phyloP scores from a whole-genome alignment of 495 filamentous ascomycete species.

The Aspergillus campestris region DNA sequence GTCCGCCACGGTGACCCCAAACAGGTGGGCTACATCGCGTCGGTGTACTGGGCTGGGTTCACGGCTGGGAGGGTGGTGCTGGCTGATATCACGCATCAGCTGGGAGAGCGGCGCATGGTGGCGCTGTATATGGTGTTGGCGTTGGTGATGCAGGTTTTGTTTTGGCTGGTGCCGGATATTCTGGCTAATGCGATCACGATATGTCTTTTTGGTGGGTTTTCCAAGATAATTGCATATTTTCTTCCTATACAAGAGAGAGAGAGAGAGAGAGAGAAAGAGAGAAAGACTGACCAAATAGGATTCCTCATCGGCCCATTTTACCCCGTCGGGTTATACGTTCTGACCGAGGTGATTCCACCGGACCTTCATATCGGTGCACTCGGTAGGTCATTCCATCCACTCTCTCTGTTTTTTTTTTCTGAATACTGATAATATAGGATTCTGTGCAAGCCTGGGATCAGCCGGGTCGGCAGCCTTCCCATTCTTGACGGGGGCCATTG shows the following conservation, averaged over 20 bases:
- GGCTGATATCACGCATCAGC: slow-evolving; percentile 44
- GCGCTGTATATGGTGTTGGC: slow-evolving; percentile 35
- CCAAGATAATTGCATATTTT: not conserved
- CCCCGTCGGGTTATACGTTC: slow-evolving; percentile 25
- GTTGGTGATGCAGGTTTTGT: slow-evolving; percentile 41
- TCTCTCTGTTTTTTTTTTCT: not conserved
- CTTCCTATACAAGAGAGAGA: too few relatives aligned
- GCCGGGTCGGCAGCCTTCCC: slow-evolving; percentile 44
- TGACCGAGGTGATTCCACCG: slow-evolving; percentile 27
- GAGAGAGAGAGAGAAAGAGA: not conserved
- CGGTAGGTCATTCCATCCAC: slow-evolving; percentile 4
- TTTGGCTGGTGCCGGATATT: slow-evolving; percentile 45
- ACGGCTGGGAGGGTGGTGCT: slow-evolving; percentile 47
- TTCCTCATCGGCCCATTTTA: slow-evolving; percentile 32
- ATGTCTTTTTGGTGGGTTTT: slow-evolving; percentile 47
- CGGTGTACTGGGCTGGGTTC: slow-evolving; percentile 67
- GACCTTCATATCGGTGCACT: slow-evolving; percentile 29
- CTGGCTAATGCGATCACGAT: slow-evolving; percentile 56
- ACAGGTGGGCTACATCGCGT: slow-evolving; percentile 63
- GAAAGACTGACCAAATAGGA: slow-evolving; percentile 6
- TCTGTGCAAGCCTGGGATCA: slow-evolving; percentile 42
- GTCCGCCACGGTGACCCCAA: slow-evolving; percentile 49
- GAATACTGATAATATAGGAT: slow-evolving; percentile 15
- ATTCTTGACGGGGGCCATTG: slow-evolving; percentile 41
- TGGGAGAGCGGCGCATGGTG: slow-evolving; percentile 43